Percentiles rank a stretch among this genome's conserved stretches.
phyloP scores from a whole-genome alignment of 129 eudicot species.

The sunflower (Helianthus annuus) region HanXRQr2.0-SUNRISE NC_035440.2:85607199-85607698 shows the following conservation, averaged over 20 bases:
- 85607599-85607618: not conserved
- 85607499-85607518: slow-evolving; percentile 94
- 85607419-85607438: slow-evolving; percentile 85
- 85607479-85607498: slow-evolving; percentile 95
- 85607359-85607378: slow-evolving; percentile 91
- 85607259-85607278: slow-evolving; percentile 69
- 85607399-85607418: slow-evolving; percentile 63
- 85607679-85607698: slow-evolving; percentile 2
- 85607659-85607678: not conserved
- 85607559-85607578: slow-evolving; percentile 96
- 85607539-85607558: slow-evolving; percentile 85
- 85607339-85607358: slow-evolving; percentile 85
- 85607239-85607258: too few species aligned
- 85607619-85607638: not conserved
- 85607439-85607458: slow-evolving; percentile 74
- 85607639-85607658: not conserved
- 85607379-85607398: slow-evolving; percentile 97
- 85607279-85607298: slow-evolving; percentile 97
- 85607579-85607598: slow-evolving; percentile 59
- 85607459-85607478: slow-evolving; percentile 91
- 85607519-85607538: slow-evolving; percentile 99
- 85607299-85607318: slow-evolving; percentile 92
- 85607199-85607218: not conserved
- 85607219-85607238: not conserved
- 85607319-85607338: slow-evolving; percentile 86